Base-by-base conservation (phyloP, 2,329 filamentous ascomycete genomes). In the Colletotrichum sp. region DNA sequence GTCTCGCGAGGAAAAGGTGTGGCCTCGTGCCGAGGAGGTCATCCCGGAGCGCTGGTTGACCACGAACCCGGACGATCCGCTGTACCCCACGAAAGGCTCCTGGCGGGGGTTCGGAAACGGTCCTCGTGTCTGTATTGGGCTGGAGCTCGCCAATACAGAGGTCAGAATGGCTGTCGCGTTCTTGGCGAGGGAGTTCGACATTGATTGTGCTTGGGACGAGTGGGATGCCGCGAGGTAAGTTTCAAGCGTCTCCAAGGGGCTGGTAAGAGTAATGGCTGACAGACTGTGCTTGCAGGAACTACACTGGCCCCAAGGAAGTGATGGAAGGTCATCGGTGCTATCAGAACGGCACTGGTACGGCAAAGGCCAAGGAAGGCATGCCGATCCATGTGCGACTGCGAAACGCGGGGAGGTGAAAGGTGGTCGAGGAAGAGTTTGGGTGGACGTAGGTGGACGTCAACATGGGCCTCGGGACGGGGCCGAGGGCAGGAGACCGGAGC, bases 71-170 rank as follows among this genome's bases (percentile, higher is more conserved):
- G 36, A 30, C 2, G 72, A 78, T 34, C 76, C 68, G 55, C 34
- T 79, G 18, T 66, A 71, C 36, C 72, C 78, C 3, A 67, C 66
- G 15, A 78, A 76, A 56, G 83, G 86, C 70, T 88, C 89, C 0
- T 92, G 86, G 85, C 82, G 88, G 13, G 85, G 88, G 2, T 92
- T 92, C 78, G 88, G 88, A 55, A 83, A 87, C 55, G 90, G 90
- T 0, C 86, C 87, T 6, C 80, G 90, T 12, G 89, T 87, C 32
- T 92, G 90, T 76, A 87, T 92, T 32, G 90, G 90, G 0, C 87
- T 91, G 81, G 87, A 89, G 77, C 82, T 92, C 34, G 90, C 89
- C 5, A 86, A 90, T 81, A 84, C 89, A 21, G 90, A 92, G 80
- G 82, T 89, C 18, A 87, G 87, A 70, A 81, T 89, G 36, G 86